Evolutionary conservation across 306 rosid genomes (phyloP).

Genomic region (Vigna mungo): DNA sequence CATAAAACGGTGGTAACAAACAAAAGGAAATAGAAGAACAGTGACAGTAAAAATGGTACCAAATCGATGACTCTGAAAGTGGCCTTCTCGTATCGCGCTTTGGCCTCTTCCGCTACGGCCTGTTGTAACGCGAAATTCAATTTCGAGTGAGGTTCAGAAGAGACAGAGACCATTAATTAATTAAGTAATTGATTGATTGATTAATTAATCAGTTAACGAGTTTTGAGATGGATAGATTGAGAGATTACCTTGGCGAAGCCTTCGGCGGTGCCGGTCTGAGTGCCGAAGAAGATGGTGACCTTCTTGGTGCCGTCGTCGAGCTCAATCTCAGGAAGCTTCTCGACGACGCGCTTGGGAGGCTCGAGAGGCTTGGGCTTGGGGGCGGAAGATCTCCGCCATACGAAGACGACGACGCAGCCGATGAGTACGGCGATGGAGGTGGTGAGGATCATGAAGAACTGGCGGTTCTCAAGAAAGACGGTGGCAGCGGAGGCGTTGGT

Average conservation of each 20-base stretch:
- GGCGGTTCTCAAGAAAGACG: conserved; percentile 72
- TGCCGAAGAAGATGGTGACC: conserved; percentile 91
- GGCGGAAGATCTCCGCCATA: conserved; percentile 77
- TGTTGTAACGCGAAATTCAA: conserved; percentile 28
- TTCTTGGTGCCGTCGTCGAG: conserved; percentile 81
- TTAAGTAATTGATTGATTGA: no score
- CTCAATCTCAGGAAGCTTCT: conserved; percentile 57
- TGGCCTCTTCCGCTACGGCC: conserved; percentile 95
- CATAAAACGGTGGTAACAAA: conserved; percentile 22
- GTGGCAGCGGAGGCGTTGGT: conserved; percentile 44
- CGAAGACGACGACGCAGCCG: conserved; percentile 77
- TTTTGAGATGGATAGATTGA: neutral
- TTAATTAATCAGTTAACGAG: no score
- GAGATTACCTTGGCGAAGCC: conserved; percentile 82
- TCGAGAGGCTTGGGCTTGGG: conserved; percentile 52
- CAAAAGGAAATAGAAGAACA: neutral
- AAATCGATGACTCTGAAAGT: conserved; percentile 80
- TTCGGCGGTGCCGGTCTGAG: conserved; percentile 99
- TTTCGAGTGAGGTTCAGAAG: neutral
- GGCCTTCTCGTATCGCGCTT: conserved; percentile 84
- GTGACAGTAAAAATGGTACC: conserved; percentile 52
- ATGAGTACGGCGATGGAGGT: conserved; percentile 88
- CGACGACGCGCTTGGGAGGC: conserved; percentile 57
- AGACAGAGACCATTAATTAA: neutral
- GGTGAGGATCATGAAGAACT: conserved; percentile 66